These are phyloP conservation scores for Coemansia sp. DNA, from an alignment of 192 early-diverging fungal species.

Conservation along the genomic window DNA sequence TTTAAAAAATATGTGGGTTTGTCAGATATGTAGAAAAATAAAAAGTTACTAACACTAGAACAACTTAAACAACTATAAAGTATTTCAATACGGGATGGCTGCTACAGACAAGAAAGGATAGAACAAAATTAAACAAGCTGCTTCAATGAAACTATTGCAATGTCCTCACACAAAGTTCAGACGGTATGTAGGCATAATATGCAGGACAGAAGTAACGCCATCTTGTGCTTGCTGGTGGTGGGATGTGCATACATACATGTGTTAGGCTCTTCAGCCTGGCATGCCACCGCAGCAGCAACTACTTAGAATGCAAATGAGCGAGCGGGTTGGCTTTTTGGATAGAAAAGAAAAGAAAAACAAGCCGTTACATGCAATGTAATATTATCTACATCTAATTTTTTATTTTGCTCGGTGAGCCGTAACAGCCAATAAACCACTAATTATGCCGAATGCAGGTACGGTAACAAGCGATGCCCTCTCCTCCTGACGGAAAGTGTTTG, in stretches of 20 bases:
- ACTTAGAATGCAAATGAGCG: background rate
- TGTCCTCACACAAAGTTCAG: background rate
- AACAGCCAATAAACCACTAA: conserved; percentile 15
- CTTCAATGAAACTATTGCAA: background rate
- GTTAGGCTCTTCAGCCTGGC: background rate
- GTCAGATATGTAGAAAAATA: background rate
- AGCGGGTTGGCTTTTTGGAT: background rate
- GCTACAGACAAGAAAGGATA: too few species aligned
- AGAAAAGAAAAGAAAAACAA: background rate
- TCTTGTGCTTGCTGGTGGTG: background rate
- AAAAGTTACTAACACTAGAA: background rate
- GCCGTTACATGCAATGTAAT: too few species aligned
- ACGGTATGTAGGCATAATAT: background rate
- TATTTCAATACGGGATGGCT: too few species aligned
- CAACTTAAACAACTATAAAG: too few species aligned
- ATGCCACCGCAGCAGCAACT: background rate
- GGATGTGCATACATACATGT: too few species aligned
- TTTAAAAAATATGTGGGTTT: too few species aligned
- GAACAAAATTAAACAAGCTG: too few species aligned
- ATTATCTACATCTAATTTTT: too few species aligned
- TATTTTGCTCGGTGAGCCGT: conserved; percentile 12
- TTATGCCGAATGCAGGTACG: background rate
- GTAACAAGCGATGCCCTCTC: conserved; percentile 1
- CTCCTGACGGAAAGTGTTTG: background rate
- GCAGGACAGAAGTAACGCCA: background rate